Evolutionary conservation across 106 monocot species (phyloP).

Genomic region (Platanthera zijinensis): DNA sequence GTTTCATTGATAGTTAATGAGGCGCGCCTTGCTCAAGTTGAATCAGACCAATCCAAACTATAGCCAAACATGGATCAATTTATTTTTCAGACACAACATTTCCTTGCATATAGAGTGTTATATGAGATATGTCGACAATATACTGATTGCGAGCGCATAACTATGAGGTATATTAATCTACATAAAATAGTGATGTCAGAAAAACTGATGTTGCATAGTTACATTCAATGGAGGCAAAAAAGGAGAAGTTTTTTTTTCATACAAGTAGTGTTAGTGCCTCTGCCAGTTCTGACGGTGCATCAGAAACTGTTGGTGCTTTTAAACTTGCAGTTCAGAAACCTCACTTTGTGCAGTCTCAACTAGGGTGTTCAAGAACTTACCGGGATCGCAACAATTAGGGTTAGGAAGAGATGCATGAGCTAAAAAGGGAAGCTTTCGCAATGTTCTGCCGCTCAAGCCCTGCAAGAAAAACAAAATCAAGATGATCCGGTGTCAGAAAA

Average conservation of each 20-base stretch:
- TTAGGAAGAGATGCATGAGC: conserved; percentile 68
- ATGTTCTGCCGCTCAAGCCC: conserved; percentile 82
- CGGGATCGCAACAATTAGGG: conserved; percentile 45
- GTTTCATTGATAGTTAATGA: too few species aligned
- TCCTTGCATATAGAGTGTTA: not conserved
- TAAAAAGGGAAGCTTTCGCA: conserved; percentile 94
- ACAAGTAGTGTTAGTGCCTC: not conserved
- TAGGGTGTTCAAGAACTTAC: conserved; percentile 44
- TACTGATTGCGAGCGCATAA: not conserved
- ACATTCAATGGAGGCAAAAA: not conserved
- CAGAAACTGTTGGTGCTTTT: not conserved
- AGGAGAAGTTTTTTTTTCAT: not conserved
- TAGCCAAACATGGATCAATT: too few species aligned
- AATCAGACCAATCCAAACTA: too few species aligned
- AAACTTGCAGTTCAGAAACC: conserved; percentile 46
- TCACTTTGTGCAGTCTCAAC: conserved; percentile 75
- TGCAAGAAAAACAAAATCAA: conserved; percentile 16
- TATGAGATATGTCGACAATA: not conserved
- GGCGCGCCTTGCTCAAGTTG: too few species aligned
- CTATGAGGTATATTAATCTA: not conserved
- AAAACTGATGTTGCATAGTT: not conserved
- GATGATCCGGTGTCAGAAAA: too few species aligned
- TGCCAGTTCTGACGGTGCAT: not conserved
- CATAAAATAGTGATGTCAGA: not conserved
- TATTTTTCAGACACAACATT: too few species aligned